Base-by-base conservation (phyloP, 495 filamentous ascomycete species). In the Geoglossum glabrum region DNA sequence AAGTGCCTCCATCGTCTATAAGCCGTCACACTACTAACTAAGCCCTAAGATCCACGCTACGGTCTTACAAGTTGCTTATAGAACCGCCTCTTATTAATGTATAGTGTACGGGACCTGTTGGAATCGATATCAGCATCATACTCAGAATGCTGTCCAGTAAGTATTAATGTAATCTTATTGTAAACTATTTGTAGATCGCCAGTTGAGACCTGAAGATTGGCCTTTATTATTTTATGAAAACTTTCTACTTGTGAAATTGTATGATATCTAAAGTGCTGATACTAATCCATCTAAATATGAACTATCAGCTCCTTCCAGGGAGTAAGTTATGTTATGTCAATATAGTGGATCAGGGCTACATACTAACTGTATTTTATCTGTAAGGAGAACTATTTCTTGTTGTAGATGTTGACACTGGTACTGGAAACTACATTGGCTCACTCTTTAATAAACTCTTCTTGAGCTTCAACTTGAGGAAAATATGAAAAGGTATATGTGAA, bases 361-460 rank as follows among this genome's bases (percentile, higher is more conserved):
- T n/a, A n/a, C n/a, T n/a, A n/a, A n/a, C n/a, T n/a, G n/a, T n/a
- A n/a, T n/a, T n/a, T n/a, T n/a, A n/a, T n/a, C n/a, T n/a, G n/a
- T n/a, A n/a, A n/a, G n/a, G n/a, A n/a, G n/a, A n/a, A n/a, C n/a
- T n/a, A n/a, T n/a, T n/a, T n/a, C n/a, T n/a, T n/a, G n/a, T n/a
- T n/a, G n/a, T n/a, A n/a, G n/a, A n/a, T n/a, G n/a, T 89, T 61
- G 76, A 79, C 46, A 9, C 77, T 77, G 21, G 88, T 88, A 7
- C 69, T 74, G 40, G 74, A 67, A 1, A 84, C 59, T 81, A 74
- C 11, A 69, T 71, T 1, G 64, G 60, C 79, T 89, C 89, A 19
- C 70, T 59, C 3, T 72, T 64, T 31, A 84, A 45, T 77, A 38
- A 30, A 55, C 5, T 15, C 27, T 10, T 25, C 23, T 15, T 7